phyloP scores from a whole-genome alignment of 345 rosid species.

The Ceriops tagal region DNA sequence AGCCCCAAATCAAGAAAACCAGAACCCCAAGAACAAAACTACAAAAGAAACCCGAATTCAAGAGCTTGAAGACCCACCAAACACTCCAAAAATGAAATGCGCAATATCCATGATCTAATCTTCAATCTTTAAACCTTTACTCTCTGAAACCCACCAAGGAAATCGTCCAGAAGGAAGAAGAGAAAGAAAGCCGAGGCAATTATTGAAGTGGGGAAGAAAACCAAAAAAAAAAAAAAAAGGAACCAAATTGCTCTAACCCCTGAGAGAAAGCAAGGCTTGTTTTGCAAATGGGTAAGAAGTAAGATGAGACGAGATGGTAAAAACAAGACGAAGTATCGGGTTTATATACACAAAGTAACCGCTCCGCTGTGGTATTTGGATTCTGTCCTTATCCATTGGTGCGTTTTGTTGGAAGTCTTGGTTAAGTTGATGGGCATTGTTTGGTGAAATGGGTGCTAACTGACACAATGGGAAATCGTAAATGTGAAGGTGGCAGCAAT shows the following conservation, averaged over 20 bases:
- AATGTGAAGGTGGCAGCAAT: too few species aligned
- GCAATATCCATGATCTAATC: slow-evolving; percentile 42
- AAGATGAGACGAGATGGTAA: not conserved
- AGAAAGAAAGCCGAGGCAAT: not conserved
- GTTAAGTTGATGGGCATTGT: too few species aligned
- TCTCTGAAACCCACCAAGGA: too few species aligned
- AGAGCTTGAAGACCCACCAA: slow-evolving; percentile 46
- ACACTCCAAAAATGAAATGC: slow-evolving; percentile 83
- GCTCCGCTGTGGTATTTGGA: slow-evolving; percentile 1
- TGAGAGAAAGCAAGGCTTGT: not conserved
- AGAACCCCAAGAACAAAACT: slow-evolving; percentile 8
- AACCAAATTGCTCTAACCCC: not conserved
- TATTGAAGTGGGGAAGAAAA: not conserved
- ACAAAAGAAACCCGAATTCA: not conserved
- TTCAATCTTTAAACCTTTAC: too few species aligned
- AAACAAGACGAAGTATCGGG: slow-evolving; percentile 7
- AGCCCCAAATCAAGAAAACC: not conserved
- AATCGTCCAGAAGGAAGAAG: not conserved
- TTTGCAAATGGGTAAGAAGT: not conserved
- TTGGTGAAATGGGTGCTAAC: slow-evolving; percentile 2
- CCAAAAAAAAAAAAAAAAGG: not conserved
- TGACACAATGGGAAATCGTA: not conserved
- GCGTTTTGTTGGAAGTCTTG: too few species aligned
- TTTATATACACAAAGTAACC: slow-evolving; percentile 29
- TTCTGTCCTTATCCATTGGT: not conserved